These are phyloP conservation scores for Tribonema minus DNA, from an alignment of 108 stramenopile genomes.

Conservation along the genomic window DNA sequence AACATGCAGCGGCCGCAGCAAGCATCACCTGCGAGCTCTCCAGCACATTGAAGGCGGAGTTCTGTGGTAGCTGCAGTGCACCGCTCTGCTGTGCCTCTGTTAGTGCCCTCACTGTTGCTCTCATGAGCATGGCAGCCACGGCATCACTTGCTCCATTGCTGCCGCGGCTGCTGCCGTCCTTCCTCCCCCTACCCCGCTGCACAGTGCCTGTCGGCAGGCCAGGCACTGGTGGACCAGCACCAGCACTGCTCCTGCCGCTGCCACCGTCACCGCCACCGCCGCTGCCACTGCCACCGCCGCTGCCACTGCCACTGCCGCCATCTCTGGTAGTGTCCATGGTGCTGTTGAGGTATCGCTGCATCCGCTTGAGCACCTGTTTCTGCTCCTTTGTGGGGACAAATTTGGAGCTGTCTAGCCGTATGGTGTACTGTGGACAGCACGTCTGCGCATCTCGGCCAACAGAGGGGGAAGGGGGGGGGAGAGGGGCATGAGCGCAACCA, in stretches of 20 bases:
- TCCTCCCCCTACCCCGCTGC: too few species aligned
- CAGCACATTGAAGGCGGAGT: too few species aligned
- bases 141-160: too few species aligned
- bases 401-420: conserved; percentile 29
- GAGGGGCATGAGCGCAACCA: background rate
- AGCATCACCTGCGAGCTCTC: too few species aligned
- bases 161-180: too few species aligned
- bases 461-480: background rate
- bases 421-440: conserved; percentile 59
- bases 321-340: background rate
- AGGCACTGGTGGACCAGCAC: too few species aligned
- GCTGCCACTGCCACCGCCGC: conserved; percentile 1
- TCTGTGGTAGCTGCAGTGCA: too few species aligned
- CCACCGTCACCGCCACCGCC: background rate
- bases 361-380: conserved; percentile 33
- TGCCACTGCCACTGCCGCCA: background rate
- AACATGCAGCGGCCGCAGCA: too few species aligned
- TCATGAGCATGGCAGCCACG: too few species aligned
- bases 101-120: too few species aligned
- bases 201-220: too few species aligned
- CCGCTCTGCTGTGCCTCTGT: too few species aligned
- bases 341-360: conserved; percentile 17
- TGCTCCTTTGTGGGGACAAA: conserved; percentile 48
- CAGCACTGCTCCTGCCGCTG: background rate
- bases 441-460: conserved; percentile 51